These are phyloP conservation scores for Conringia planisiliqua DNA, from an alignment of 345 rosid genomes.

Conservation along the genomic window DNA sequence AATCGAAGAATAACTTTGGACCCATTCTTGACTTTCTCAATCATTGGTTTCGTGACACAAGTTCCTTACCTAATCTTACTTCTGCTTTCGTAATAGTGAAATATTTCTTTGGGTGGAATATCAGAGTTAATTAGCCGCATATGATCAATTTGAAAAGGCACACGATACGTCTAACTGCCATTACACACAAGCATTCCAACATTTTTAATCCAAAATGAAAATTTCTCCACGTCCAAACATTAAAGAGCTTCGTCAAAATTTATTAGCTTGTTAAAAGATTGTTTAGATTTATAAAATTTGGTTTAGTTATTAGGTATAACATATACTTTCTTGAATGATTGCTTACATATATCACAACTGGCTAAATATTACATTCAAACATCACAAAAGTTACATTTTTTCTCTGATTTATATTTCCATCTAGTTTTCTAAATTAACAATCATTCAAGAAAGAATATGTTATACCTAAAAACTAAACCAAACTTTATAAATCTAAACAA, in stretches of 20 bases:
- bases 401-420: too few species aligned
- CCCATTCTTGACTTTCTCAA: neutral
- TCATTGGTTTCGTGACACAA: neutral
- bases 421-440: neutral
- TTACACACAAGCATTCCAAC: neutral
- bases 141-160: too few species aligned
- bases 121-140: neutral
- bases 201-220: neutral
- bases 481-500: neutral
- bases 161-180: neutral
- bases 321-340: neutral
- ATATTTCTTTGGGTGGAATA: neutral
- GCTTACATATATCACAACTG: neutral
- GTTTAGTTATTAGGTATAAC: neutral
- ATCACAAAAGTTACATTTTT: neutral
- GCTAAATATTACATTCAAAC: neutral
- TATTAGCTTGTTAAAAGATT: neutral
- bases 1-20: neutral
- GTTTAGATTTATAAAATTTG: neutral
- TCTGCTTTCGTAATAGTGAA: neutral
- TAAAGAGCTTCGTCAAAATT: neutral
- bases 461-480: neutral
- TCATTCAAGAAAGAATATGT: neutral
- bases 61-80: neutral
- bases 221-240: neutral